These are phyloP conservation scores for Rickenella mellea DNA, from an alignment of 768 basidiomycete genomes.

Conservation along the genomic window DNA sequence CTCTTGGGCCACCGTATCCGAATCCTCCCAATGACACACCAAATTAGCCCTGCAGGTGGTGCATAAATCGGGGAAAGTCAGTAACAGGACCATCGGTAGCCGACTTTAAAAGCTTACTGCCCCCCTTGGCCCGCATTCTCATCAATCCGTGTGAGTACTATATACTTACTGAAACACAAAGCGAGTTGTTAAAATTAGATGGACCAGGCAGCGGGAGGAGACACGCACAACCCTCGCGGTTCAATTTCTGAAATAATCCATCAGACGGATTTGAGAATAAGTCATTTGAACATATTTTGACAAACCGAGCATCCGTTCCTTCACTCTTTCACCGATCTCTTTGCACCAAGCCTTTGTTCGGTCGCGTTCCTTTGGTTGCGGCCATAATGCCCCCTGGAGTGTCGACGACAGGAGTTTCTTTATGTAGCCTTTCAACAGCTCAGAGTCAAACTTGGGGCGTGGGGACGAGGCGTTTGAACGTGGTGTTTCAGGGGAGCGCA, in stretches of 20 bases:
- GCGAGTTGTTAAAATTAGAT: constrained; percentile 7
- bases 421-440: constrained; percentile 67
- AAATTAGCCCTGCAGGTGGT: constrained; percentile 54
- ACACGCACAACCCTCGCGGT: constrained; percentile 70
- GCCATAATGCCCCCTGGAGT: constrained; percentile 57
- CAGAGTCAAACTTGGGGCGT: constrained; percentile 57
- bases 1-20: constrained; percentile 69
- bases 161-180: constrained; percentile 56
- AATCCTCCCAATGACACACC: constrained; percentile 83
- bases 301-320: constrained; percentile 67
- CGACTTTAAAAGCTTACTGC: constrained; percentile 39
- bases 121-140: constrained; percentile 82
- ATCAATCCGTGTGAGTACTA: constrained; percentile 76
- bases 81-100: not conserved
- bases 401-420: constrained; percentile 71
- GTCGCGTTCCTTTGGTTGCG: constrained; percentile 58
- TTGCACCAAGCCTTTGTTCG: constrained; percentile 69
- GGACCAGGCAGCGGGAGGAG: constrained; percentile 1
- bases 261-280: constrained; percentile 2
- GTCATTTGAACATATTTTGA: not conserved
- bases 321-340: constrained; percentile 77
- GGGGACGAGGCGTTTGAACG: constrained; percentile 54
- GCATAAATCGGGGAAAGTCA: constrained; percentile 1
- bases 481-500: constrained; percentile 54
- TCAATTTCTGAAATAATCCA: constrained; percentile 51